Percentiles rank a stretch among this genome's conserved stretches.
These are phyloP conservation scores for Podila verticillata DNA, from an alignment of 192 early-diverging fungal species.

Conservation along the genomic window DNA sequence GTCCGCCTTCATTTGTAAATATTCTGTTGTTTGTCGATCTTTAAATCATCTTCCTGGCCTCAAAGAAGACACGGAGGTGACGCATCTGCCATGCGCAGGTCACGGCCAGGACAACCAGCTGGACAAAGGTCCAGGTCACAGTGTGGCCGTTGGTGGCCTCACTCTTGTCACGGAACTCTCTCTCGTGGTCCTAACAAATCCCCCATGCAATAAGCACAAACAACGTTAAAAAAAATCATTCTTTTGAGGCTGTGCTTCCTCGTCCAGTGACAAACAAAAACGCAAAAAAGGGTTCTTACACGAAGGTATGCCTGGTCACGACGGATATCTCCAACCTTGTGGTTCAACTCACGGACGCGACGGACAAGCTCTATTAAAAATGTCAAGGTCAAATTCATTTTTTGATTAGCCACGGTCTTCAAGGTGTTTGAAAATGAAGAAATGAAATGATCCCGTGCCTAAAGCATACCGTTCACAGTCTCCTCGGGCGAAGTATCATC, in stretches of 20 bases:
- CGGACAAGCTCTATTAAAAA: slow-evolving; percentile 67
- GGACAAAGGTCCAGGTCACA: slow-evolving; percentile 88
- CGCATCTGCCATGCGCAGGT: slow-evolving; percentile 90
- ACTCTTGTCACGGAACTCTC: slow-evolving; percentile 88
- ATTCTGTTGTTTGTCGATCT: not conserved
- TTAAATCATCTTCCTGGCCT: slow-evolving; percentile 91
- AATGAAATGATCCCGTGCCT: not conserved
- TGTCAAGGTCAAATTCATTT: not conserved
- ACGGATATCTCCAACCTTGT: slow-evolving; percentile 82
- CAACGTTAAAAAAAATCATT: not conserved
- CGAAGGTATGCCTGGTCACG: slow-evolving; percentile 92
- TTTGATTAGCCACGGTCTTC: not conserved
- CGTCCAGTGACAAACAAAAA: not conserved
- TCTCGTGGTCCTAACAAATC: slow-evolving; percentile 82
- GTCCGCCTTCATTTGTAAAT: too few species aligned
- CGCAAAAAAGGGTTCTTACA: slow-evolving; percentile 61
- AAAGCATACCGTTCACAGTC: slow-evolving; percentile 22
- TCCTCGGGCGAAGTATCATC: slow-evolving; percentile 18
- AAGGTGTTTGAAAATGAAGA: not conserved
- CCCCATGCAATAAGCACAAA: not conserved
- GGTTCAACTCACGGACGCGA: slow-evolving; percentile 84
- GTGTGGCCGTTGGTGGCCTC: slow-evolving; percentile 87
- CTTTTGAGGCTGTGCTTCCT: not conserved
- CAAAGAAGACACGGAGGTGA: slow-evolving; percentile 89
- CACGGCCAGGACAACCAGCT: slow-evolving; percentile 79